A percentile compares a stretch with the other conserved stretches of the same genome.
These are phyloP conservation scores for Acer campestre DNA, from an alignment of 345 rosid genomes.

Conservation along the genomic window DNA sequence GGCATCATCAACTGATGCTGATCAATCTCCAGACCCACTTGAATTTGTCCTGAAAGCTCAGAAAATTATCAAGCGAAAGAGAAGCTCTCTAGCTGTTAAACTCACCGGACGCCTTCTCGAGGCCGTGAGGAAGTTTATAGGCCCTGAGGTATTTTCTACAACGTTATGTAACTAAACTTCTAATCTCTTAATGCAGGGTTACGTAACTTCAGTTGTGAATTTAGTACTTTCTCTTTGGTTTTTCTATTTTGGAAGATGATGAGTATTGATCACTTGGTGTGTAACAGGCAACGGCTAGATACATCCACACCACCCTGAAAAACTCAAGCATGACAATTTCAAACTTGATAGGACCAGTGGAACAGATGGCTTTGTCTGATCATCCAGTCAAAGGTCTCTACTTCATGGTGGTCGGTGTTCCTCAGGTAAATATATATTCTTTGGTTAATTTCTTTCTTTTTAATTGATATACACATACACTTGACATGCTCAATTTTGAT, in stretches of 20 bases:
- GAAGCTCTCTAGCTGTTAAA: slow-evolving; percentile 37
- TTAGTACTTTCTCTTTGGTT: too few relatives aligned
- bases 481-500: neutral
- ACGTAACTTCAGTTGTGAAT: too few relatives aligned
- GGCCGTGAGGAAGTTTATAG: slow-evolving; percentile 32
- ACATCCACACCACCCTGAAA: slow-evolving; percentile 39
- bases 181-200: too few relatives aligned
- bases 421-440: slow-evolving; percentile 35
- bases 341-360: slow-evolving; percentile 50
- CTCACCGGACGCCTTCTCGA: slow-evolving; percentile 43
- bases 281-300: slow-evolving; percentile 35
- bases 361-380: slow-evolving; percentile 44
- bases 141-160: slow-evolving; percentile 40
- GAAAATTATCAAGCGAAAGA: slow-evolving; percentile 32
- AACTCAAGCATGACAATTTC: slow-evolving; percentile 56
- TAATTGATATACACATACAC: too few relatives aligned
- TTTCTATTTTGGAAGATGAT: too few relatives aligned
- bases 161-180: too few relatives aligned
- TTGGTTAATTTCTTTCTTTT: neutral
- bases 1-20: neutral
- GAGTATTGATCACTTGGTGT: neutral
- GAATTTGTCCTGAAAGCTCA: slow-evolving; percentile 37
- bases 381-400: slow-evolving; percentile 54
- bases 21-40: slow-evolving; percentile 29
- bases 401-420: slow-evolving; percentile 42